A percentile compares a stretch with the other conserved stretches of the same genome.
Conservation (phyloP, 768 basidiomycete genomes). For the Mycena albidolilacea region DNA sequence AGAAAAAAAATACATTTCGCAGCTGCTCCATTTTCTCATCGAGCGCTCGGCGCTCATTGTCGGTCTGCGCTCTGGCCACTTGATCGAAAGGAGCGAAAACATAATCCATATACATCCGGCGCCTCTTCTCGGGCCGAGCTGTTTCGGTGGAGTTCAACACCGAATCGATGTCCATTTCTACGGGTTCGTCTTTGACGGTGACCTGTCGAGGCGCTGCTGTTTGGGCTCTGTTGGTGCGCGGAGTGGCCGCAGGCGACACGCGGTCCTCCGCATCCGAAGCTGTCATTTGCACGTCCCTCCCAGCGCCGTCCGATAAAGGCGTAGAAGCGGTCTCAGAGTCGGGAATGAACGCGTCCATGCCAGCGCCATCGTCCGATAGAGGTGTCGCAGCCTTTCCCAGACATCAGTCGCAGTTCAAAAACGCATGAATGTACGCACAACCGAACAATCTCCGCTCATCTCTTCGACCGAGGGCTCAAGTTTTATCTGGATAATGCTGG, state of each 20-base stretch:
- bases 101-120: conserved; percentile 16
- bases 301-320: neutral
- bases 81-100: conserved; percentile 7
- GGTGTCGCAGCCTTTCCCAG: neutral
- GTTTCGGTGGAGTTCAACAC: neutral
- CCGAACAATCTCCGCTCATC: neutral
- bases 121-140: conserved; percentile 18
- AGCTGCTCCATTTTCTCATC: conserved; percentile 10
- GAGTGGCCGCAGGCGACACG: neutral
- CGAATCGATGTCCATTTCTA: conserved; percentile 21
- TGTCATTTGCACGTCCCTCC: neutral
- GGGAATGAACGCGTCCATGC: neutral
- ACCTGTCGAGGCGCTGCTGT: conserved; percentile 1
- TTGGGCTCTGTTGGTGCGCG: neutral
- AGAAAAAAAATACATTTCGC: conserved; percentile 16
- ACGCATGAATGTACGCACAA: neutral
- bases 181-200: conserved; percentile 22
- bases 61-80: neutral
- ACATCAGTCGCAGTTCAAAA: neutral
- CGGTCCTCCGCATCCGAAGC: neutral
- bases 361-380: neutral
- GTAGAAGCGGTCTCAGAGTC: neutral
- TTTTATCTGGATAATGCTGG: neutral
- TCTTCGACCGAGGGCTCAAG: neutral
- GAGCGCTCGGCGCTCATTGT: conserved; percentile 16